Evolutionary conservation across 495 filamentous ascomycete genomes (phyloP), one percentile per base, ranked within the genome.

Genomic region (Hyaloscypha variabilis): DNA sequence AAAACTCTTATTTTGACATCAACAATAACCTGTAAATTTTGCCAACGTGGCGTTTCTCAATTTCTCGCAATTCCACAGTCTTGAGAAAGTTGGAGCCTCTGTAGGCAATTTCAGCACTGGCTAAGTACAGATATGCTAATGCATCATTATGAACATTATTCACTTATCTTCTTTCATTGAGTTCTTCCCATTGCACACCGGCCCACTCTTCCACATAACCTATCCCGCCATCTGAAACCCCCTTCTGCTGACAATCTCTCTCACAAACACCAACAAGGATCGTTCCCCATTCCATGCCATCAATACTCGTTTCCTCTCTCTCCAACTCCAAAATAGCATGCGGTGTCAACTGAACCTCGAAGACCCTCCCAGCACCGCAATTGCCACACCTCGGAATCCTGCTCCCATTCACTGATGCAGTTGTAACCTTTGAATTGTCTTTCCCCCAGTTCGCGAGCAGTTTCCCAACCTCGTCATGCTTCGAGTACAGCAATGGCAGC

Each of bases 251-350:
- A 76, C 92, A 96, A 72, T 94, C 88, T 70, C 74, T 79, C 51
- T 75, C 78, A 76, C 95, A 99, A 24, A 96, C 93, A 0, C 87
- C 92, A n/a, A 97, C 74, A 52, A 98, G 85, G n/a, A 99, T 82
- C 17, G 91, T 97, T 0, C 96, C 96, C 95, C 95, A 99, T 70
- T 99, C 95, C 95, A 99, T 97, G 0, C 96, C 95, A 46, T 94
- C 92, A 60, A 97, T 73, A 14, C 86, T 85, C 67, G 85, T 79
- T 63, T 92, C 88, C 21, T 92, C 92, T 8, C 83, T 88, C 78
- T 99, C 95, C 49, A 99, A 79, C 78, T 95, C 88, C 36, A 83
- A 86, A 75, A 99, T 99, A 3, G 93, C 91, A 75, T 96, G 92
- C 60, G 94, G 91, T 70, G 89, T 91, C 71, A 98, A 77, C 82